Percentiles rank a stretch among this genome's conserved stretches.
Evolutionary conservation across 1,284 basidiomycete species (phyloP).

Genomic region (Puccinia triticina): DNA sequence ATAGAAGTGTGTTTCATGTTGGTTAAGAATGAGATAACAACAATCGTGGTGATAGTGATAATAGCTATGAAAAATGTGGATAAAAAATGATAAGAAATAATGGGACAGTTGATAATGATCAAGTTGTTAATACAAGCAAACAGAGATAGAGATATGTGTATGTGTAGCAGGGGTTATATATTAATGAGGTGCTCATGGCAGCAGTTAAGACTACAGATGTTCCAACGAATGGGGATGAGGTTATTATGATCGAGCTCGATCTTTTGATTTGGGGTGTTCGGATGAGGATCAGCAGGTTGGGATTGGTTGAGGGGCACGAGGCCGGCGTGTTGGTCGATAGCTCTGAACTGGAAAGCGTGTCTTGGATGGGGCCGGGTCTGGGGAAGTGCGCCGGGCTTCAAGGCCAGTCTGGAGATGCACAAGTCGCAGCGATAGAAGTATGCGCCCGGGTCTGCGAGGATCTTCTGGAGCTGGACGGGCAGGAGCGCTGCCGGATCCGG

Average conservation of each 20-base stretch:
- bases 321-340: background rate
- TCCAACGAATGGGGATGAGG: slow-evolving; percentile 19
- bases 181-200: slow-evolving; percentile 7
- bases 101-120: background rate
- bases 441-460: background rate
- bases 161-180: background rate
- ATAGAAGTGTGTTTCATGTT: background rate
- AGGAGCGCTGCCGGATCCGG: background rate
- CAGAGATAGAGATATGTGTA: too few species aligned
- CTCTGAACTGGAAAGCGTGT: slow-evolving; percentile 20
- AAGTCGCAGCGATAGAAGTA: slow-evolving; percentile 16
- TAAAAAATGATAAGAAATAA: background rate
- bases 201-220: slow-evolving; percentile 16
- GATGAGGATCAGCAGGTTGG: background rate
- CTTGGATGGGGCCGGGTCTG: background rate
- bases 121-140: slow-evolving; percentile 6
- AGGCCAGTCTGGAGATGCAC: background rate
- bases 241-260: background rate
- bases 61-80: background rate
- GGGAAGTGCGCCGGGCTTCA: slow-evolving; percentile 2
- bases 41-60: background rate
- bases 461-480: background rate
- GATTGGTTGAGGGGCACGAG: background rate
- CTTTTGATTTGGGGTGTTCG: background rate
- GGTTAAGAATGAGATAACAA: background rate